A percentile compares a stretch with the other conserved stretches of the same genome.
Conservation (phyloP, 768 basidiomycete species). For the Postia placenta region DNA sequence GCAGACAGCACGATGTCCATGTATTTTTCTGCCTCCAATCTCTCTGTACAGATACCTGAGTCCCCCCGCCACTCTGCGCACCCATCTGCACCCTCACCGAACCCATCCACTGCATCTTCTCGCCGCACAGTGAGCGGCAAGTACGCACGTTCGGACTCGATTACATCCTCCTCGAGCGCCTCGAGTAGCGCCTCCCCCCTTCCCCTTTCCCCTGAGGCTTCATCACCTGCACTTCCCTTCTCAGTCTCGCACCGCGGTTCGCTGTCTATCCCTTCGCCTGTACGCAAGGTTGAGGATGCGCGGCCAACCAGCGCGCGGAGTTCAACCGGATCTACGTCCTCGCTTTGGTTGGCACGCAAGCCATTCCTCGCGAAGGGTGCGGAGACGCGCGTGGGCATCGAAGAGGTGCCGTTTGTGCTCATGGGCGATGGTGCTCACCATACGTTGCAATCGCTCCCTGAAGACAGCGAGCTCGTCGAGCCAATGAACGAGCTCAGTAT, state of each 20-base stretch:
- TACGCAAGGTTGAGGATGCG: conserved; percentile 4
- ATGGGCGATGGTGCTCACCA: conserved; percentile 7
- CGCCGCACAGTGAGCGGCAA: conserved; percentile 3
- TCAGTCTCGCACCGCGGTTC: conserved; percentile 17
- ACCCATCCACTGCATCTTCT: conserved; percentile 1
- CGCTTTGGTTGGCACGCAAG: background rate
- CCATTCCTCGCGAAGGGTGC: conserved; percentile 2
- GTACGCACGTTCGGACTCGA: conserved; percentile 10
- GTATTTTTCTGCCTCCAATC: conserved; percentile 46
- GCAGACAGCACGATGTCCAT: conserved; percentile 51
- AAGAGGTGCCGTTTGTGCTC: conserved; percentile 1
- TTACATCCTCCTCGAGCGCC: conserved; percentile 10
- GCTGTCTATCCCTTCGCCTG: conserved; percentile 8
- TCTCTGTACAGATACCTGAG: conserved; percentile 23
- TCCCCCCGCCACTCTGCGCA: conserved; percentile 10
- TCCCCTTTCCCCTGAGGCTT: conserved; percentile 4
- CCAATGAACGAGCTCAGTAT: conserved; percentile 8
- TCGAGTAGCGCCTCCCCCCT: conserved; percentile 1
- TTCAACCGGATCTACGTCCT: background rate
- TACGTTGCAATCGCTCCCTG: conserved; percentile 43
- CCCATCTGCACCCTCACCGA: conserved; percentile 5
- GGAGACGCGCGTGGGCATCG: conserved; percentile 2
- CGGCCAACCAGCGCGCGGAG: conserved; percentile 5
- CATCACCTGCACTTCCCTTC: conserved; percentile 15
- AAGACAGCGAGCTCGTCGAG: conserved; percentile 37